These are phyloP conservation scores for Pichia nakasei DNA, from an alignment of 805 yeast species.

Conservation along the genomic window DNA sequence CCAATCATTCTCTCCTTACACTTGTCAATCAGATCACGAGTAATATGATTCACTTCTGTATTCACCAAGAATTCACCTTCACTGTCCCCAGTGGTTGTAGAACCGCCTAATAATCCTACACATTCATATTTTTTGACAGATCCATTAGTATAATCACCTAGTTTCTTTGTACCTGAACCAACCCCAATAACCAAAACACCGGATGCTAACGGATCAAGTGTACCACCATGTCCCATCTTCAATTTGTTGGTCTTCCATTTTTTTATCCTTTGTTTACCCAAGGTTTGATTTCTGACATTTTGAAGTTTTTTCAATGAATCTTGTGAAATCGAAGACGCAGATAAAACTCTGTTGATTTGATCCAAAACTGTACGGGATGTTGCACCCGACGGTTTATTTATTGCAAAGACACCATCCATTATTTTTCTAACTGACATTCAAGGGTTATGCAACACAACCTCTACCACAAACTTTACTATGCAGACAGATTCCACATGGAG, in stretches of 20 bases:
- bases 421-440: constrained; percentile 2
- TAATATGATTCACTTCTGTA: constrained; percentile 49
- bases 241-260: constrained; percentile 34
- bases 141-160: constrained; percentile 62
- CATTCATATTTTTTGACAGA: constrained; percentile 77
- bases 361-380: constrained; percentile 69
- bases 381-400: constrained; percentile 81
- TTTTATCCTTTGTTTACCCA: constrained; percentile 39
- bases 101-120: constrained; percentile 76
- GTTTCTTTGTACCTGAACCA: constrained; percentile 82
- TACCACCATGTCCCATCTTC: constrained; percentile 98
- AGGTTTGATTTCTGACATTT: constrained; percentile 35
- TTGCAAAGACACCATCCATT: constrained; percentile 92
- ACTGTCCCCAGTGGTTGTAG: constrained; percentile 89
- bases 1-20: constrained; percentile 68
- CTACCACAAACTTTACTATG: too few species aligned
- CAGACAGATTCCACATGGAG: too few species aligned
- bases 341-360: constrained; percentile 54
- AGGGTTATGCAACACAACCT: too few species aligned
- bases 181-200: constrained; percentile 89
- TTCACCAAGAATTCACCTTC: constrained; percentile 73
- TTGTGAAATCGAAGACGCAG: constrained; percentile 49
- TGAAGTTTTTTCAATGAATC: constrained; percentile 43
- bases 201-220: constrained; percentile 91
- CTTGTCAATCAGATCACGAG: constrained; percentile 39